A percentile compares a stretch with the other conserved stretches of the same genome.
Conservation (phyloP, 2,329 filamentous ascomycete species). For the Herpotrichia juniperi region DNA sequence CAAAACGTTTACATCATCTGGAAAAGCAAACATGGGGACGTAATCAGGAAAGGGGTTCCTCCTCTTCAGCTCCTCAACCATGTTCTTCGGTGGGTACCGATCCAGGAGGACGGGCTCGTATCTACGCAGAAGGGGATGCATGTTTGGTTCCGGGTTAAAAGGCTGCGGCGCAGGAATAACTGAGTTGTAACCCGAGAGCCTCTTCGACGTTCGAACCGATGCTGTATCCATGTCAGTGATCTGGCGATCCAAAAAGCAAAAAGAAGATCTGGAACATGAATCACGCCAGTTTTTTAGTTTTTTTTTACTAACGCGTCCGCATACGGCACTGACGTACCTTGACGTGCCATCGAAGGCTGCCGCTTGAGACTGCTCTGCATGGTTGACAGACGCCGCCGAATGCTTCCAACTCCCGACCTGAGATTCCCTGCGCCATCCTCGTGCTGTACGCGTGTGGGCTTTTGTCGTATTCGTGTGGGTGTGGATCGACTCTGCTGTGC, state of each 20-base stretch:
- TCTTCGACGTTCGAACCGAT: conserved; percentile 80
- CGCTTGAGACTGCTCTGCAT: conserved; percentile 90
- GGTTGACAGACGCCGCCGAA: conserved; percentile 91
- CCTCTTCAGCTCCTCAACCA: conserved; percentile 78
- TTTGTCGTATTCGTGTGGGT: conserved; percentile 73
- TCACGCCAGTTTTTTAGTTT: conserved; percentile 4
- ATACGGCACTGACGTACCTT: conserved; percentile 62
- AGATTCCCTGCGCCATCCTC: conserved; percentile 62
- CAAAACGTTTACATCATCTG: conserved; percentile 96
- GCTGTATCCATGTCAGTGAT: conserved; percentile 47
- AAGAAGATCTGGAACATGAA: conserved; percentile 18
- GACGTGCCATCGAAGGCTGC: conserved; percentile 76
- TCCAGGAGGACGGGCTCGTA: conserved; percentile 98
- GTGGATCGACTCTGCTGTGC: conserved; percentile 54
- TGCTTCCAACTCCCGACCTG: conserved; percentile 75
- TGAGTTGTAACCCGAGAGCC: conserved; percentile 96
- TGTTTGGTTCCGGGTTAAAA: conserved; percentile 84
- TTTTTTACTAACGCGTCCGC: conserved; percentile 5
- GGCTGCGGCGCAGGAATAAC: conserved; percentile 94
- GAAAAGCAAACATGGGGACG: conserved; percentile 98
- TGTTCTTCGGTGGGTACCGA: conserved; percentile 84
- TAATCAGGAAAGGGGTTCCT: conserved; percentile 94
- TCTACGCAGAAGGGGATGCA: conserved; percentile 91
- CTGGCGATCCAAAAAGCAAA: conserved; percentile 24
- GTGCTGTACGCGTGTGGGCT: conserved; percentile 73